Evolutionary conservation across 2,329 filamentous ascomycete genomes (phyloP).

Genomic region (Xylariomycetidae sp.): DNA sequence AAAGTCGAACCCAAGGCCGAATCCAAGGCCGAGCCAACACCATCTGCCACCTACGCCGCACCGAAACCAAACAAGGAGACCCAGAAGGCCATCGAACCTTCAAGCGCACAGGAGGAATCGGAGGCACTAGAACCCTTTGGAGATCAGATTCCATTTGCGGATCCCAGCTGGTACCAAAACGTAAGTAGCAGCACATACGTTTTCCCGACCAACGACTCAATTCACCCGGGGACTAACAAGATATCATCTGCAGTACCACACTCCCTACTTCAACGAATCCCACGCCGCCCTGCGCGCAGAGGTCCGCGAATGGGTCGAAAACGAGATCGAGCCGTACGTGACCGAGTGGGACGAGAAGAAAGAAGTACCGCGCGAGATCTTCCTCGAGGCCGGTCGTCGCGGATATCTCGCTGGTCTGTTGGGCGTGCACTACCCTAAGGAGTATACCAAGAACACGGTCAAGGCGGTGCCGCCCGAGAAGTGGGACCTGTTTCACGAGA

Average conservation of each 20-base stretch:
- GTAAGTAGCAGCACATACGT: slow-evolving; percentile 48
- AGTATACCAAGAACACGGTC: slow-evolving; percentile 68
- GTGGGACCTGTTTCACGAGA: slow-evolving; percentile 98
- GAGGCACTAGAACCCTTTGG: slow-evolving; percentile 83
- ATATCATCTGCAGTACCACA: slow-evolving; percentile 67
- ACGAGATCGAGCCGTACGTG: slow-evolving; percentile 83
- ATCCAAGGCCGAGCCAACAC: slow-evolving; percentile 50
- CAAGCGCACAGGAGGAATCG: slow-evolving; percentile 43
- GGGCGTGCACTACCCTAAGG: slow-evolving; percentile 73
- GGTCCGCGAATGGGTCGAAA: slow-evolving; percentile 87
- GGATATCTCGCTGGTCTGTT: slow-evolving; percentile 92
- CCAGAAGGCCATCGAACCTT: slow-evolving; percentile 30
- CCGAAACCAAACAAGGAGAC: slow-evolving; percentile 32
- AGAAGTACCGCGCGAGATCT: slow-evolving; percentile 81
- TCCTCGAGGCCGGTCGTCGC: slow-evolving; percentile 90
- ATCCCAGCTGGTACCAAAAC: slow-evolving; percentile 92
- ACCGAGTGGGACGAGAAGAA: slow-evolving; percentile 97
- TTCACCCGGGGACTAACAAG: neutral
- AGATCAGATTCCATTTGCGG: slow-evolving; percentile 81
- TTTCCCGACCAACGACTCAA: neutral
- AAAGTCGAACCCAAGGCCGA: slow-evolving; percentile 51
- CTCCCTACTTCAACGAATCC: slow-evolving; percentile 92
- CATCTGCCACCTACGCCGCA: slow-evolving; percentile 45
- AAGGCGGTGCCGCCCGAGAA: slow-evolving; percentile 78
- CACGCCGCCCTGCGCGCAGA: slow-evolving; percentile 89